phyloP scores from a whole-genome alignment of 2,329 filamentous ascomycete genomes.

The Scedosporium minutisporum region DNA sequence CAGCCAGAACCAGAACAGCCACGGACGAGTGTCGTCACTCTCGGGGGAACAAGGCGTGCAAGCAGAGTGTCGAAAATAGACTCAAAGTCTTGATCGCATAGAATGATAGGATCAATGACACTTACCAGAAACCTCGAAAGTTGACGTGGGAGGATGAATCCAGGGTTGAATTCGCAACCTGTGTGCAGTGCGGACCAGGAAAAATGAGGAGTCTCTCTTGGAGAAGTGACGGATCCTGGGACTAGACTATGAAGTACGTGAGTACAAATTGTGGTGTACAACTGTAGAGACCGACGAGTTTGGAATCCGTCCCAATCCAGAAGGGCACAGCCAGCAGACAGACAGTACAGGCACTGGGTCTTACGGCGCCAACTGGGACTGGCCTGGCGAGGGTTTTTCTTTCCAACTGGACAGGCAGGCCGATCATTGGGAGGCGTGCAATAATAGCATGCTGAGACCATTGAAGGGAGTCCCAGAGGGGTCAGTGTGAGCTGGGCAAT shows the following conservation, averaged over 20 bases:
- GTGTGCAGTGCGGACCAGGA: constrained; percentile 8
- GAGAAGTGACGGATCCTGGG: neutral
- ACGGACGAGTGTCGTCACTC: neutral
- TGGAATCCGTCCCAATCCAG: neutral
- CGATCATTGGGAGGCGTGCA: too few relatives aligned
- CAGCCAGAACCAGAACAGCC: constrained; percentile 2
- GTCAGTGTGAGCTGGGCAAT: neutral
- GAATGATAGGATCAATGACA: constrained; percentile 21
- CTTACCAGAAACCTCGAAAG: constrained; percentile 26
- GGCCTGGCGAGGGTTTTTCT: neutral
- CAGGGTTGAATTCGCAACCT: constrained; percentile 15
- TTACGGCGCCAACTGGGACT: neutral
- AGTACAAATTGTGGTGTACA: too few relatives aligned
- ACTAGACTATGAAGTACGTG: neutral
- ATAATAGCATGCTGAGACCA: too few relatives aligned
- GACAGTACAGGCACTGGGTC: neutral
- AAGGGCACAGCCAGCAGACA: neutral
- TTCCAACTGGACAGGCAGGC: too few relatives aligned
- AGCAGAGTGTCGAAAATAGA: constrained; percentile 13
- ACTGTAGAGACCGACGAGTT: neutral
- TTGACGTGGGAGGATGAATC: constrained; percentile 19
- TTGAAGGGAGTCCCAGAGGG: neutral
- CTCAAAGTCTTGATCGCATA: constrained; percentile 25
- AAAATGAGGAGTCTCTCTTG: constrained; percentile 7
- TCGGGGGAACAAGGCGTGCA: constrained; percentile 2